Conservation (phyloP, 2,329 filamentous ascomycete species). For the Ilyonectria destructans region DNA sequence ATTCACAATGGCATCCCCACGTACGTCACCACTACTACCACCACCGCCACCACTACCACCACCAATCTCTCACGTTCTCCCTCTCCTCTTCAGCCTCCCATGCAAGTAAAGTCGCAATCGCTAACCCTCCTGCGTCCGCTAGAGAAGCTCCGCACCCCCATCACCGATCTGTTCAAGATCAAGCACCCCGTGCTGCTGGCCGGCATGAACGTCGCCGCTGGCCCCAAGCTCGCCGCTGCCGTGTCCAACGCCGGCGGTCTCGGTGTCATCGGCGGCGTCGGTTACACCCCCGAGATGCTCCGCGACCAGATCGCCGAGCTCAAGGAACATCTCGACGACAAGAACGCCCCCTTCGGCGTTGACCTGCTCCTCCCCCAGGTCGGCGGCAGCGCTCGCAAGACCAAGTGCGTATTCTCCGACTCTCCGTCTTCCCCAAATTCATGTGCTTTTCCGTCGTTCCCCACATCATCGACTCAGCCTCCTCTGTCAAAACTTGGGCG, state of each 20-base stretch:
- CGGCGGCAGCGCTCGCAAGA: constrained; percentile 94
- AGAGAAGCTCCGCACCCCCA: constrained; percentile 83
- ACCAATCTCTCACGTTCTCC: neutral
- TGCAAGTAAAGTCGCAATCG: constrained; percentile 7
- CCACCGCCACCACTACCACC: neutral
- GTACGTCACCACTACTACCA: constrained; percentile 70
- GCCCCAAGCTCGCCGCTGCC: constrained; percentile 94
- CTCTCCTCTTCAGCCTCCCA: constrained; percentile 15
- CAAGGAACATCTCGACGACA: constrained; percentile 89
- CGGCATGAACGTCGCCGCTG: constrained; percentile 99
- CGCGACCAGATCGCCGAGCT: constrained; percentile 95
- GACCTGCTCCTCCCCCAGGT: constrained; percentile 96
- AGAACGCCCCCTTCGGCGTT: constrained; percentile 96
- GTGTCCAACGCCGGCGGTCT: constrained; percentile 97
- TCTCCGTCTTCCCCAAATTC: constrained; percentile 19
- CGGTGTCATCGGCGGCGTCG: constrained; percentile 95
- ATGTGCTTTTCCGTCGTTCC: neutral
- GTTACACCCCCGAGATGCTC: constrained; percentile 98
- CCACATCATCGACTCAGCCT: neutral
- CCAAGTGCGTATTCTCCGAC: constrained; percentile 72
- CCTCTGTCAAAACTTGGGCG: neutral
- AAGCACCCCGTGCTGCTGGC: constrained; percentile 96
- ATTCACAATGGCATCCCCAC: constrained; percentile 82
- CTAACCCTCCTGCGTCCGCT: constrained; percentile 6
- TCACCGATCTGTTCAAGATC: constrained; percentile 98